Evolutionary conservation across 2,329 filamentous ascomycete genomes (phyloP), one percentile per base, ranked within the genome.

Genomic region (Fusarium armeniacum): DNA sequence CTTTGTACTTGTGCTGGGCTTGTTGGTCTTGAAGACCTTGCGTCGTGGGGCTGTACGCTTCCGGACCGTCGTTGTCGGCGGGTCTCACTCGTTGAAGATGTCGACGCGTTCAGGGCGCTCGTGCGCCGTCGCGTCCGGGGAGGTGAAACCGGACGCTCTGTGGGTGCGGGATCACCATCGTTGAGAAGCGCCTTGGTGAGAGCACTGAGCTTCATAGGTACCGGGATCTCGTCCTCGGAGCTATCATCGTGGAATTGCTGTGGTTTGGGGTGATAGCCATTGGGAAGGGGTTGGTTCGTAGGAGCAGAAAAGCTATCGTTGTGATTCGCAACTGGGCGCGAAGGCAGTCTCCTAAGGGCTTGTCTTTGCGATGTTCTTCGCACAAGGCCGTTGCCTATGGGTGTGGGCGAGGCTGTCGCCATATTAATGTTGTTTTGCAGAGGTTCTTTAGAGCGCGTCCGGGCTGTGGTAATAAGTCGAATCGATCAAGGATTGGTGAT

Each of bases 151-250:
- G 81, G 76, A 15, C 79, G 78, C 28, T 78, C 69, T 5, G 73
- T 70, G 69, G 77, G 75, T 79, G 84, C 83, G 11, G 87, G 85
- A 5, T 82, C 85, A 44, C 87, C 87, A 63, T 90, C 88, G 60
- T 89, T 88, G 26, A 98, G 85, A 18, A 98, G 84, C 22, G 93
- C 94, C 77, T 96, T 95, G 50, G 95, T 97, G 71, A 96, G 88
- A 74, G 94, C 94, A 78, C 94, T 98, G 78, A 98, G 91, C 82
- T 96, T 97, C 88, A 96, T 93, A 74, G 94, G 94, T 72, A 93
- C 91, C 18, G 92, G 92, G 30, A 97, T 93, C 80, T 98, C 95
- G 76, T 98, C 95, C 80, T 98, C 95, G 26, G 94, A 97, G 83
- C 93, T 97, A 77, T 97, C 94, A 73, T 93, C 90, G 71, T 77